A percentile compares a stretch with the other conserved stretches of the same genome.
phyloP scores from a whole-genome alignment of 2,329 filamentous ascomycete genomes.

The Pseudophaeomoniella oleicola region DNA sequence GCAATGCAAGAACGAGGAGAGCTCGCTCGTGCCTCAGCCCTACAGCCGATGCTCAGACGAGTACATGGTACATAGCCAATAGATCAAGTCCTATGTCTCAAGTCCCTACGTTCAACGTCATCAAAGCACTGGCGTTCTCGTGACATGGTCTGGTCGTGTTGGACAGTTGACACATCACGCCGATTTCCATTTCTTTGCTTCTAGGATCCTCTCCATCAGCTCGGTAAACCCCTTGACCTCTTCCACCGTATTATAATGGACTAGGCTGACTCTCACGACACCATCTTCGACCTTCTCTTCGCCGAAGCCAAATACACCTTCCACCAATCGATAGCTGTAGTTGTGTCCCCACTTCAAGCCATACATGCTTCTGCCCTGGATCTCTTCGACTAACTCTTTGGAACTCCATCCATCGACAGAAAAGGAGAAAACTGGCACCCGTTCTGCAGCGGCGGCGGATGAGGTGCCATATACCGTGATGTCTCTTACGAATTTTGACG shows the following conservation, averaged over 20 bases:
- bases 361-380: slow-evolving; percentile 44
- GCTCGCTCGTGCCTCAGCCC: too few relatives aligned
- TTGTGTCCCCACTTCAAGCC: slow-evolving; percentile 56
- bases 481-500: not conserved
- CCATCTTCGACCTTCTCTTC: slow-evolving; percentile 39
- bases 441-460: slow-evolving; percentile 28
- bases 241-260: slow-evolving; percentile 52
- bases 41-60: too few relatives aligned
- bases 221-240: slow-evolving; percentile 12
- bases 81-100: too few relatives aligned
- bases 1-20: too few relatives aligned
- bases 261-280: slow-evolving; percentile 54
- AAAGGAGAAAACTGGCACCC: slow-evolving; percentile 57
- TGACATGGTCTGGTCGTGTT: too few relatives aligned
- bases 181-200: too few relatives aligned
- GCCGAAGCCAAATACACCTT: slow-evolving; percentile 28
- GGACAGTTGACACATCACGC: too few relatives aligned
- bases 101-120: too few relatives aligned
- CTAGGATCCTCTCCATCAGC: slow-evolving; percentile 10
- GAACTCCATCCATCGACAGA: slow-evolving; percentile 42
- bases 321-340: slow-evolving; percentile 49
- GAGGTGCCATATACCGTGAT: slow-evolving; percentile 46
- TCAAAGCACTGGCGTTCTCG: too few relatives aligned
- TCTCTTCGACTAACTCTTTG: slow-evolving; percentile 39
- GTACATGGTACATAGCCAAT: too few relatives aligned